Evolutionary conservation across 169 alveolate species (phyloP).

Genomic region (Haemoproteus tartakovskyi): DNA sequence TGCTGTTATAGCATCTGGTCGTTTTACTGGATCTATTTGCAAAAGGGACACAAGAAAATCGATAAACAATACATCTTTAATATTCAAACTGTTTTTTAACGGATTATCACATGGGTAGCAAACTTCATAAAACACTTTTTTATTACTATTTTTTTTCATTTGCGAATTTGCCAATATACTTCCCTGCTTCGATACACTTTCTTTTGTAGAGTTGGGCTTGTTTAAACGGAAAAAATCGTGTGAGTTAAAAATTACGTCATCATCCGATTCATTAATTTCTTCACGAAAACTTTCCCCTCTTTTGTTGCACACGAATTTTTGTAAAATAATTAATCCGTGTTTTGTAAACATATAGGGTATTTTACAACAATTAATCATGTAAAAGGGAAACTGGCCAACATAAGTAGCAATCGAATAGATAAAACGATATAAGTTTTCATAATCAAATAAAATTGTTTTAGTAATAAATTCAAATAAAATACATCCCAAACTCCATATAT

Average conservation of each 20-base stretch:
- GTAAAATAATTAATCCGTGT: slow-evolving; percentile 52
- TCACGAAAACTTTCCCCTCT: slow-evolving; percentile 8
- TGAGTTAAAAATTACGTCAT: slow-evolving; percentile 55
- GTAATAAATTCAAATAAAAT: slow-evolving; percentile 93
- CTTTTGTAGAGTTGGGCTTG: not conserved
- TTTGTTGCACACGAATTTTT: slow-evolving; percentile 8
- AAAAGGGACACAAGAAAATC: slow-evolving; percentile 68
- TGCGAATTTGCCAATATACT: too few relatives aligned
- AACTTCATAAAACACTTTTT: slow-evolving; percentile 50
- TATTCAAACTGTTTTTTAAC: slow-evolving; percentile 35
- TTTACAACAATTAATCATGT: slow-evolving; percentile 69
- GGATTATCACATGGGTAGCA: slow-evolving; percentile 49
- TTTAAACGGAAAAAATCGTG: slow-evolving; percentile 58
- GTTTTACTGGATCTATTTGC: slow-evolving; percentile 84
- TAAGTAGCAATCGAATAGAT: slow-evolving; percentile 80
- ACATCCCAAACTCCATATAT: slow-evolving; percentile 98
- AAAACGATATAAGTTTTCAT: slow-evolving; percentile 80
- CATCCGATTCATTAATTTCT: slow-evolving; percentile 48
- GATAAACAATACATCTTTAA: slow-evolving; percentile 26
- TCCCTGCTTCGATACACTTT: slow-evolving; percentile 16
- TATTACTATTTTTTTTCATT: not conserved
- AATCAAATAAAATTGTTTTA: slow-evolving; percentile 85
- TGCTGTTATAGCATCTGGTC: slow-evolving; percentile 89
- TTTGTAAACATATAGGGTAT: slow-evolving; percentile 62
- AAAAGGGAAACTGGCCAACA: slow-evolving; percentile 80